These are phyloP conservation scores for Erodium texanum DNA, from an alignment of 441 rosid species.

Conservation along the genomic window DNA sequence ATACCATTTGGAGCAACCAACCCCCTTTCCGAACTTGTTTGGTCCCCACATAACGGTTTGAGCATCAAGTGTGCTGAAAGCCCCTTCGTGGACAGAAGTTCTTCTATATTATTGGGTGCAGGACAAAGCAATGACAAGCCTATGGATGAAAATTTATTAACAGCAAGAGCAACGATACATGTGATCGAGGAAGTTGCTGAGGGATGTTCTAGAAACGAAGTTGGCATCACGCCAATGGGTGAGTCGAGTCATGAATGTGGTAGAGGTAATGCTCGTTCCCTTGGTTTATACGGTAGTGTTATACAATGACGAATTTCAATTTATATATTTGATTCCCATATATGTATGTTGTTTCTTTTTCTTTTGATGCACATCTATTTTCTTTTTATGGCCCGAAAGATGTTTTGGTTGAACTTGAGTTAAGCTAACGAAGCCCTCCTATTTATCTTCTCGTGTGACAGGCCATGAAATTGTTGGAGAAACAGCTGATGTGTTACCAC, in stretches of 20 bases:
- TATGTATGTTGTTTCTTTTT: no score
- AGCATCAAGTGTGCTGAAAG: conserved; percentile 64
- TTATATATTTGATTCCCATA: neutral
- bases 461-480: no score
- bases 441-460: neutral
- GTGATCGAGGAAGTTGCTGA: conserved; percentile 19
- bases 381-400: neutral
- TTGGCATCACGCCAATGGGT: conserved; percentile 11
- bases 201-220: conserved; percentile 18
- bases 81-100: conserved; percentile 34
- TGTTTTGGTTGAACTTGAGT: neutral
- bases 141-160: conserved; percentile 13
- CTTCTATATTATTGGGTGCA: conserved; percentile 31
- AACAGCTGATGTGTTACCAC: conserved; percentile 19
- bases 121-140: conserved; percentile 31
- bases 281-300: conserved; percentile 4
- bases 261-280: conserved; percentile 23
- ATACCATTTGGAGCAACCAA: conserved; percentile 42
- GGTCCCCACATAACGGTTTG: conserved; percentile 83
- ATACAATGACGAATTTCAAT: neutral
- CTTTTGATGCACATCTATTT: neutral
- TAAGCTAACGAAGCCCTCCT: neutral
- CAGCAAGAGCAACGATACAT: conserved; percentile 11
- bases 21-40: conserved; percentile 73
- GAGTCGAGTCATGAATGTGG: no score